Percentiles rank a stretch among this genome's conserved stretches.
Conservation (phyloP, 116 monocot genomes). For the Iris pallida region DNA sequence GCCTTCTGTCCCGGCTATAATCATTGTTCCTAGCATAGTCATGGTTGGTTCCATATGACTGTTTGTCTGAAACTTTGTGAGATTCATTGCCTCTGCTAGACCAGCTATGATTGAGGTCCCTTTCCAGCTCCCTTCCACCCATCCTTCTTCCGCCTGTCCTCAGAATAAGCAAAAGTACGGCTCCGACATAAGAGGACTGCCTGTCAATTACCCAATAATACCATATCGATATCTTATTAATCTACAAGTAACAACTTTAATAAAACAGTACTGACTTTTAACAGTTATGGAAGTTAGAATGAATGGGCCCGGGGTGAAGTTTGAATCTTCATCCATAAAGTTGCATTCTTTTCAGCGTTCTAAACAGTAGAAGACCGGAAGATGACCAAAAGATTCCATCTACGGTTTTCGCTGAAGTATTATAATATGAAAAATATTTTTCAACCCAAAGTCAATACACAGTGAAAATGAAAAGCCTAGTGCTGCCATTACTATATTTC, state of each 20-base stretch:
- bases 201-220: conserved; percentile 4
- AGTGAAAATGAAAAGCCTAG: no score
- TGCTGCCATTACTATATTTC: no score
- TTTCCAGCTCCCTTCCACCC: conserved; percentile 34
- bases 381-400: no score
- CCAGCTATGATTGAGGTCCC: conserved; percentile 18
- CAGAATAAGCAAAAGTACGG: conserved; percentile 6
- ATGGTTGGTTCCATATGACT: conserved; percentile 20
- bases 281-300: no score
- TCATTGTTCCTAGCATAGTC: conserved; percentile 37
- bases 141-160: conserved; percentile 27
- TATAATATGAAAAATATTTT: no score
- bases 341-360: no score
- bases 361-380: no score
- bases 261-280: no score
- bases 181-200: conserved; percentile 13
- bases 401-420: no score
- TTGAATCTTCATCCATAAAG: no score
- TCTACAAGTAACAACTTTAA: background rate
- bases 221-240: background rate
- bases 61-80: conserved; percentile 31
- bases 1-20: conserved; percentile 27
- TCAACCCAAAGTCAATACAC: no score
- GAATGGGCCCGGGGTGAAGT: no score
- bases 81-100: conserved; percentile 39